Evolutionary conservation across 2,329 filamentous ascomycete genomes (phyloP).

Genomic region (Teratosphaeria viscida): DNA sequence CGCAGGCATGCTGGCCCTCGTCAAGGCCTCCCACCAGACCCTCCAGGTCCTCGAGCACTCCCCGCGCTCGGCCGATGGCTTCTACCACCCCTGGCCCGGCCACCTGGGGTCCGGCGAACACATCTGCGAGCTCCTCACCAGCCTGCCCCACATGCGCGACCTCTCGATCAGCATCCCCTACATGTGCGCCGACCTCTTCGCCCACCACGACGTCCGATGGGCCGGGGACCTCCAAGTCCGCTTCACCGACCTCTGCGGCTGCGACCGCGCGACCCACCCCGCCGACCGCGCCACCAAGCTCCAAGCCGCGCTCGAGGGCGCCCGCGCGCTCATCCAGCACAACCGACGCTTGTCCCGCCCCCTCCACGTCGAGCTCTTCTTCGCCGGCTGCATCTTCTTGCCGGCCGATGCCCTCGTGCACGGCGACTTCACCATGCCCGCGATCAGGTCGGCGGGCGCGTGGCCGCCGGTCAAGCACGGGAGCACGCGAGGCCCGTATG

Average conservation of each 20-base stretch:
- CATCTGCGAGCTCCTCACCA: slow-evolving; percentile 38
- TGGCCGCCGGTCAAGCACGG: slow-evolving; percentile 31
- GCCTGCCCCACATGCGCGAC: slow-evolving; percentile 37
- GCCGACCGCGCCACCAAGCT: slow-evolving; percentile 27
- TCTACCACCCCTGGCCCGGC: slow-evolving; percentile 41
- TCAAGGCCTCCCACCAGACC: slow-evolving; percentile 38
- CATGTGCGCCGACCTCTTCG: slow-evolving; percentile 38
- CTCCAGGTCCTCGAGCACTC: slow-evolving; percentile 44
- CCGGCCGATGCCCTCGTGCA: slow-evolving; percentile 36
- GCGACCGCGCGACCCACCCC: slow-evolving; percentile 19
- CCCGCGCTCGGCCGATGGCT: slow-evolving; percentile 42
- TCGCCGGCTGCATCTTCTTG: slow-evolving; percentile 42
- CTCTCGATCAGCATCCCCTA: slow-evolving; percentile 39
- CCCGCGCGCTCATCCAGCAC: slow-evolving; percentile 30
- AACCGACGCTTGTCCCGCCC: slow-evolving; percentile 28
- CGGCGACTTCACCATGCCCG: slow-evolving; percentile 37
- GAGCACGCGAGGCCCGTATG: slow-evolving; percentile 39
- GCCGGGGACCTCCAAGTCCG: slow-evolving; percentile 40
- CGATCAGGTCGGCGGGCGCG: slow-evolving; percentile 29
- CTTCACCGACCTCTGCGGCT: slow-evolving; percentile 39
- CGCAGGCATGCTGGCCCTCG: slow-evolving; percentile 42
- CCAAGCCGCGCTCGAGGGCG: slow-evolving; percentile 30
- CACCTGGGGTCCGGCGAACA: slow-evolving; percentile 33
- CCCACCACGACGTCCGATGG: slow-evolving; percentile 34
- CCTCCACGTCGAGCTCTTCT: slow-evolving; percentile 41